Base-by-base conservation (phyloP, 2,329 filamentous ascomycete species). In the Elsinoe australis region DNA sequence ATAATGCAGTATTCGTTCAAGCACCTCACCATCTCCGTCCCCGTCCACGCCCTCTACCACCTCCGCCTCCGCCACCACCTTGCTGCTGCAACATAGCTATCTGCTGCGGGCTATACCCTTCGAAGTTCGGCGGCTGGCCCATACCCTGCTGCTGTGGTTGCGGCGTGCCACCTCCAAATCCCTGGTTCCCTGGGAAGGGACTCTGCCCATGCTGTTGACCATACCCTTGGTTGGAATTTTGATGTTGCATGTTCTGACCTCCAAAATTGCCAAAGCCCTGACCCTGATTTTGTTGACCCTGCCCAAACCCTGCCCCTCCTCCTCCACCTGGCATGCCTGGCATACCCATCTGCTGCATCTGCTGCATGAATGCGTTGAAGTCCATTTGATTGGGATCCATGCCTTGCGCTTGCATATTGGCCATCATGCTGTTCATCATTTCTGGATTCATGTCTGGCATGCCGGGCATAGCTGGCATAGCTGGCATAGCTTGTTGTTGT, bases 401-500 rank as follows among this genome's bases (percentile, higher is more conserved):
- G 6, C 75, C 75, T 50, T 74, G 70, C 32, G 70, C 63, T 63
- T 74, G 72, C 67, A 77, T 74, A 55, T 70, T 67, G 22, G 70
- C 66, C 52, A 78, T 67, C 71, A 80, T 78, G 52, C 73, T 70
- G 63, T 77, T 73, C 72, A 78, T 76, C 69, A 78, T 76, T 51
- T 77, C 72, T 1, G 67, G 65, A 24, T 68, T 65, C 61, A 74
- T 72, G 45, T 73, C 71, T 18, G 72, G 71, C 65, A 76, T 66
- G 5, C 61, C 46, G 5, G 62, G 61, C 59, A 66, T 71, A 1
- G 70, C 69, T 4, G 50, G 55, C 29, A 61, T 59, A 6, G 58
- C 52, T 51, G 49, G 49, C 54, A 56, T 57, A 0, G 52, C 55
- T n/a, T 63, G 60, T n/a, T 19, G 31, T 5, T 26, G 36, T 3